Conservation (phyloP, 768 basidiomycete genomes). For the Chlorophyllum brunneum region DNA sequence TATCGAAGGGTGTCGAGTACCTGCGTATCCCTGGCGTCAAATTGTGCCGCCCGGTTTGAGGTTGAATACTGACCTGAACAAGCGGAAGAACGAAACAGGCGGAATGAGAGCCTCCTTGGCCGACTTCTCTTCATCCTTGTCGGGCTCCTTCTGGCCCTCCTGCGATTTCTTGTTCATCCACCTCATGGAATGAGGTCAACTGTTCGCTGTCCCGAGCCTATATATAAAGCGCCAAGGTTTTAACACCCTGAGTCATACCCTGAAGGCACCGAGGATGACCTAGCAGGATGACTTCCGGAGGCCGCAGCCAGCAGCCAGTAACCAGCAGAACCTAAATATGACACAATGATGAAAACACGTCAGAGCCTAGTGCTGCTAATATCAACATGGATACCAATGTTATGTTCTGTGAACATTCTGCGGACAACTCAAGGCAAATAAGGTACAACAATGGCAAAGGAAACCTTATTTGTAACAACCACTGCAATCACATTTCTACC, state of each 20-base stretch:
- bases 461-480: too few species aligned
- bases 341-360: neutral
- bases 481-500: too few species aligned
- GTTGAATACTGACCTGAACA: slow-evolving; percentile 8
- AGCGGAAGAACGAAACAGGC: slow-evolving; percentile 11
- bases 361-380: neutral
- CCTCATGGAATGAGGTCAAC: neutral
- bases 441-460: too few species aligned
- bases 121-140: neutral
- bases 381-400: too few species aligned
- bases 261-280: neutral
- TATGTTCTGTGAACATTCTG: too few species aligned
- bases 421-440: too few species aligned
- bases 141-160: neutral
- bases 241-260: neutral
- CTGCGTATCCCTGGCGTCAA: slow-evolving; percentile 25
- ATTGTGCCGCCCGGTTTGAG: neutral
- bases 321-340: too few species aligned
- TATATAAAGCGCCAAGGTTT: neutral
- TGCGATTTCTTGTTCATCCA: neutral
- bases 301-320: too few species aligned
- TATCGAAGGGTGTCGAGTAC: slow-evolving; percentile 63
- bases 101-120: neutral
- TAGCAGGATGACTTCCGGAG: too few species aligned
- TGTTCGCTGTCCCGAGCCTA: neutral